Evolutionary conservation across 148 eudicot genomes (phyloP).

Genomic region (Vaccinium vitisidaea): DNA sequence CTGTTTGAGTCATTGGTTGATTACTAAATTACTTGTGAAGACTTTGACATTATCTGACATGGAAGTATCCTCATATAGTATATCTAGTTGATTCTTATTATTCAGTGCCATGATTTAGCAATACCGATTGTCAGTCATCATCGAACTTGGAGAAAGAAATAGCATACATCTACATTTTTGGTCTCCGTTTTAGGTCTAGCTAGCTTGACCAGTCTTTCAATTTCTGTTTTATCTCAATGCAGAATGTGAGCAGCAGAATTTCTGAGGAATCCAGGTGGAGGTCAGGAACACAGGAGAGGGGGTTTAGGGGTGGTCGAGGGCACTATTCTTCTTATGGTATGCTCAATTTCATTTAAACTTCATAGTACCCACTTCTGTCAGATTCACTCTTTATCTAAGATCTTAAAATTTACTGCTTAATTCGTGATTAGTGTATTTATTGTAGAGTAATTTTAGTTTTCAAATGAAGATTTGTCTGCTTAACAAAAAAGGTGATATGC

Average conservation of each 20-base stretch:
- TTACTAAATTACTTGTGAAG: background rate
- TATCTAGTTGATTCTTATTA: background rate
- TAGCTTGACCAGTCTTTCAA: background rate
- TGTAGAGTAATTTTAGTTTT: background rate
- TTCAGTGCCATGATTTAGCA: background rate
- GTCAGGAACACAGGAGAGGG: constrained; percentile 31
- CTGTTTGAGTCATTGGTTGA: background rate
- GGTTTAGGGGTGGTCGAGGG: constrained; percentile 33
- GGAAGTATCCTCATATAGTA: background rate
- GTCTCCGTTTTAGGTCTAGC: background rate
- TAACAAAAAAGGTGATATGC: background rate
- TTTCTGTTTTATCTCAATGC: constrained; percentile 5
- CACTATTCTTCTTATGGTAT: constrained; percentile 35
- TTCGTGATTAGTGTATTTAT: background rate
- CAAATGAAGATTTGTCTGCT: background rate
- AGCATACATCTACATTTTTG: background rate
- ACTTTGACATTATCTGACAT: background rate
- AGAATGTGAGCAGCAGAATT: constrained; percentile 33
- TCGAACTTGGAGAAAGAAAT: background rate
- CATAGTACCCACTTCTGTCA: background rate
- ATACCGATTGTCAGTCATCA: background rate
- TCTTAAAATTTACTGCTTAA: background rate
- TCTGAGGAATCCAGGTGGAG: constrained; percentile 34
- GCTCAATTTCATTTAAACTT: constrained; percentile 2
- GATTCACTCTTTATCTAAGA: background rate